A percentile compares a stretch with the other conserved stretches of the same genome.
Conservation (phyloP, 441 rosid species). For the Gossypium schwendimanii region DNA sequence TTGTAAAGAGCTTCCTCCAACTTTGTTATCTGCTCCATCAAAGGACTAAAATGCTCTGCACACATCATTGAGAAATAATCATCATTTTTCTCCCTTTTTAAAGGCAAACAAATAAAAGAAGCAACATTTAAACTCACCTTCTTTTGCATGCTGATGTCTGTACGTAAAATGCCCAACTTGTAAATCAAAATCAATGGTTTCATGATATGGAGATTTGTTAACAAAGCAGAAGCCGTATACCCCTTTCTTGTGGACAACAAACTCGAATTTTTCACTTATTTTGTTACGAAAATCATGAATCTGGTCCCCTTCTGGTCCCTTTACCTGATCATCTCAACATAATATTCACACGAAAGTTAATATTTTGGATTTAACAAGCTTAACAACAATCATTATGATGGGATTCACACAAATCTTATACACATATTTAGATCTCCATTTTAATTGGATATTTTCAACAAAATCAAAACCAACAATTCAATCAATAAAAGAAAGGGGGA, state of each 20-base stretch:
- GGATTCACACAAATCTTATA: background rate
- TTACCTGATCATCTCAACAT: slow-evolving; percentile 25
- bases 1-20: slow-evolving; percentile 52
- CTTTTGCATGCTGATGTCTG: slow-evolving; percentile 62
- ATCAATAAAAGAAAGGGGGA: background rate
- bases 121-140: slow-evolving; percentile 28
- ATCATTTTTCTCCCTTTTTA: background rate
- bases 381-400: too few relatives aligned
- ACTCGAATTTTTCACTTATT: slow-evolving; percentile 44
- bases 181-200: slow-evolving; percentile 51
- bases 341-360: background rate
- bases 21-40: slow-evolving; percentile 53
- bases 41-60: slow-evolving; percentile 53
- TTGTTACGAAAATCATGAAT: slow-evolving; percentile 49
- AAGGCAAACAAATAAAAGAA: background rate
- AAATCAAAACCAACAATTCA: background rate
- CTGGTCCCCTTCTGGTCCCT: slow-evolving; percentile 47
- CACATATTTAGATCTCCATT: background rate
- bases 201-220: slow-evolving; percentile 60
- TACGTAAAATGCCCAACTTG: slow-evolving; percentile 49
- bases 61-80: background rate
- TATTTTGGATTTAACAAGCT: too few relatives aligned
- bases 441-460: background rate
- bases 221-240: slow-evolving; percentile 55
- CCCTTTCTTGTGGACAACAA: slow-evolving; percentile 47